These are phyloP conservation scores for Trichosporon coremiiforme DNA, from an alignment of 1,284 basidiomycete species.

Conservation along the genomic window DNA sequence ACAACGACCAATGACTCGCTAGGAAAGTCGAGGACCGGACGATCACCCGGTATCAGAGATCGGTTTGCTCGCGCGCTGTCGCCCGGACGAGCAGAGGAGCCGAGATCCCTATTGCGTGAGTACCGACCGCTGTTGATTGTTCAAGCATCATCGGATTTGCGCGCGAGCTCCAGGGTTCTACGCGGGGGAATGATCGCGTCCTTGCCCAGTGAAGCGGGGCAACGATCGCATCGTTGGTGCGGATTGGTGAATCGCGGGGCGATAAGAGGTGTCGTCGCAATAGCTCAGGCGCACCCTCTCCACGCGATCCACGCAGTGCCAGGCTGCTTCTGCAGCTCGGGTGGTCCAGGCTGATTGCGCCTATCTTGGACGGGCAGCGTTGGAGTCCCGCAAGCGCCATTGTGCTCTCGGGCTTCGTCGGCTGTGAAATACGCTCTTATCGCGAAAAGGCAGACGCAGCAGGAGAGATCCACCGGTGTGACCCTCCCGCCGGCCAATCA, in stretches of 20 bases:
- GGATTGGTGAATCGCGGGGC: neutral
- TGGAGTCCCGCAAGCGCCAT: neutral
- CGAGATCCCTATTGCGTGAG: conserved; percentile 6
- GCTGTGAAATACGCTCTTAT: conserved; percentile 7
- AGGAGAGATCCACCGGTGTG: neutral
- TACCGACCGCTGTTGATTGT: neutral
- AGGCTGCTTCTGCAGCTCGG: neutral
- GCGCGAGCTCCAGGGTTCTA: neutral
- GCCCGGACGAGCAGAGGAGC: conserved; percentile 6
- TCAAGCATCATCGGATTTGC: neutral
- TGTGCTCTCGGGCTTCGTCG: neutral
- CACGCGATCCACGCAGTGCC: neutral
- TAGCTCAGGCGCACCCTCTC: neutral
- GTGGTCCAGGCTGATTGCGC: neutral
- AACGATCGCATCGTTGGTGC: neutral
- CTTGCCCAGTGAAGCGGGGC: neutral
- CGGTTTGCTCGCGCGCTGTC: conserved; percentile 1
- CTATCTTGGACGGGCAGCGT: neutral
- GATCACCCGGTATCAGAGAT: conserved; percentile 8
- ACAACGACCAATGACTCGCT: conserved; percentile 10
- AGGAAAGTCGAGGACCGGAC: neutral
- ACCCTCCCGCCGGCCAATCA: conserved; percentile 10
- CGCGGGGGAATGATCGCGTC: neutral
- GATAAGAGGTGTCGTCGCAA: neutral
- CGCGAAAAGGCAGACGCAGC: neutral